phyloP scores from a whole-genome alignment of 768 basidiomycete genomes.

The Podaxis sp. region DNA sequence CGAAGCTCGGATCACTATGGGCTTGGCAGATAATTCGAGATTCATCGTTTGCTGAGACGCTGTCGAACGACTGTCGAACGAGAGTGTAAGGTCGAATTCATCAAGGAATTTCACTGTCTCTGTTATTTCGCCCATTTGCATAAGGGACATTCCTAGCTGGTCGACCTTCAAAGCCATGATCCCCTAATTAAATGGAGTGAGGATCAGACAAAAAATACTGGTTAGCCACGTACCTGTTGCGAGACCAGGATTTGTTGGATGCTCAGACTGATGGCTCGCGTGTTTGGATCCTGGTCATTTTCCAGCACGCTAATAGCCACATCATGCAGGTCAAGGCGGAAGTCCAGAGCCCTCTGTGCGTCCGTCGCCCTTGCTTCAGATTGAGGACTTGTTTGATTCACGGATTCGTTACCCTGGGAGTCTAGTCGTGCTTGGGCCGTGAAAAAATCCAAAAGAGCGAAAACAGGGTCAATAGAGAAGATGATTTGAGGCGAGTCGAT shows the following conservation, averaged over 20 bases:
- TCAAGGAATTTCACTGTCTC: slow-evolving; percentile 93
- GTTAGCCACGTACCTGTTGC: slow-evolving; percentile 66
- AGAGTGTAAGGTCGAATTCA: slow-evolving; percentile 84
- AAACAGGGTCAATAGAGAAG: slow-evolving; percentile 88
- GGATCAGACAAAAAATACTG: slow-evolving; percentile 2
- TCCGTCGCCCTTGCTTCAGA: not conserved
- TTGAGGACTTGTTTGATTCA: not conserved
- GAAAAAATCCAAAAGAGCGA: slow-evolving; percentile 87
- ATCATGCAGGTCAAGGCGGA: slow-evolving; percentile 87
- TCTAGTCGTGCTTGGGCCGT: slow-evolving; percentile 35
- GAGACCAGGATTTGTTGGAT: slow-evolving; percentile 85
- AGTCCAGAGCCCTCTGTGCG: slow-evolving; percentile 40
- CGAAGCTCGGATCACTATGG: slow-evolving; percentile 92
- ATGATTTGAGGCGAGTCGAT: slow-evolving; percentile 93
- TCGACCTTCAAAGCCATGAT: slow-evolving; percentile 78
- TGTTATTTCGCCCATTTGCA: slow-evolving; percentile 77
- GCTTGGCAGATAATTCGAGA: slow-evolving; percentile 79
- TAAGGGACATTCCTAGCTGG: slow-evolving; percentile 90
- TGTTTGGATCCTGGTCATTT: slow-evolving; percentile 72
- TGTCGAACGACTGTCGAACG: slow-evolving; percentile 83
- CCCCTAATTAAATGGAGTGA: slow-evolving; percentile 45
- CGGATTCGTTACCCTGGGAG: not conserved
- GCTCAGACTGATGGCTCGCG: slow-evolving; percentile 85
- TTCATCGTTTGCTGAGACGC: slow-evolving; percentile 69
- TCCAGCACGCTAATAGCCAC: slow-evolving; percentile 88